Percentiles rank a stretch among this genome's conserved stretches.
These are phyloP conservation scores for Russula sp. DNA, from an alignment of 768 basidiomycete genomes.

Conservation along the genomic window DNA sequence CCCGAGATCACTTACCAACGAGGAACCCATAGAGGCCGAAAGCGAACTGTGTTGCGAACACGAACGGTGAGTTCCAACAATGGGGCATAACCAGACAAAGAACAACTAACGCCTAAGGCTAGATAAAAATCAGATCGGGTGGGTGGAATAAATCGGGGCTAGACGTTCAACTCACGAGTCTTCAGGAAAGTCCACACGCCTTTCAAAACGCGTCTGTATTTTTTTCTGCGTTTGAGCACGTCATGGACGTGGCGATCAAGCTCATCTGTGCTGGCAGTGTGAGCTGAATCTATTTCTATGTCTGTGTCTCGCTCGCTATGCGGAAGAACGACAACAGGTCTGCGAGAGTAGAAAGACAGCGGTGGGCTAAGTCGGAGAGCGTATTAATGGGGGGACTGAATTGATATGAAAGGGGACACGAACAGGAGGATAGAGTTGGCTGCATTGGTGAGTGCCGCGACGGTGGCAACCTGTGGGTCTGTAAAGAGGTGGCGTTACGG, in stretches of 20 bases:
- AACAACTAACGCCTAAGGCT: constrained; percentile 60
- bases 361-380: constrained; percentile 47
- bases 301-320: constrained; percentile 25
- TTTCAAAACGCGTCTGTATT: constrained; percentile 49
- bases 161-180: constrained; percentile 51
- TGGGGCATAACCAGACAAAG: not conserved
- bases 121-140: constrained; percentile 9
- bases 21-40: constrained; percentile 74
- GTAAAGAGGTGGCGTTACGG: constrained; percentile 9
- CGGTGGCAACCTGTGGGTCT: constrained; percentile 72
- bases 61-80: not conserved
- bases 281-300: constrained; percentile 29
- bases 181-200: constrained; percentile 82
- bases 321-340: constrained; percentile 58
- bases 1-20: constrained; percentile 43
- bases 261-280: constrained; percentile 36
- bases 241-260: constrained; percentile 78
- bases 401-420: constrained; percentile 7
- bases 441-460: constrained; percentile 71
- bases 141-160: not conserved
- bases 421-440: constrained; percentile 75
- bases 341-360: constrained; percentile 59
- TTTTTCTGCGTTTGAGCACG: constrained; percentile 57
- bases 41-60: constrained; percentile 37
- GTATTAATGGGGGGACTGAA: not conserved